A percentile compares a stretch with the other conserved stretches of the same genome.
These are phyloP conservation scores for Gloeopeniophorella convolvens DNA, from an alignment of 768 basidiomycete species.

Conservation along the genomic window DNA sequence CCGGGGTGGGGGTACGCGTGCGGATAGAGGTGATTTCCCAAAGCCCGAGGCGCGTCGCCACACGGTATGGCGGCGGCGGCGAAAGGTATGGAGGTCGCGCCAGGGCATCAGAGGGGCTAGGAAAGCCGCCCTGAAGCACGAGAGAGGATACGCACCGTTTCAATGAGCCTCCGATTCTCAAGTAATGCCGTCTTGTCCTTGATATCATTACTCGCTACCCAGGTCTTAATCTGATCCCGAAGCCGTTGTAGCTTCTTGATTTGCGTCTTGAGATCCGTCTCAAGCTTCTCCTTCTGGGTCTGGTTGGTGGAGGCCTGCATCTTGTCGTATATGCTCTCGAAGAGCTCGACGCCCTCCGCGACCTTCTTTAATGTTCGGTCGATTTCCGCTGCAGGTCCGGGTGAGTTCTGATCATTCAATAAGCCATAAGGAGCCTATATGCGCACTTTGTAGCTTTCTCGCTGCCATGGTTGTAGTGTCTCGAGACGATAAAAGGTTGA, in stretches of 20 bases:
- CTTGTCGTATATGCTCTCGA: conserved; percentile 96
- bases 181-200: conserved; percentile 93
- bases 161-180: conserved; percentile 93
- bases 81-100: neutral
- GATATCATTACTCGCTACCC: conserved; percentile 96
- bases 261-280: conserved; percentile 93
- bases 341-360: conserved; percentile 88
- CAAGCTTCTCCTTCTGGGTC: conserved; percentile 98
- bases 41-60: neutral
- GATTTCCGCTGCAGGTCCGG: conserved; percentile 74
- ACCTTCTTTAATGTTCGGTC: conserved; percentile 99
- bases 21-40: neutral
- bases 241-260: conserved; percentile 91
- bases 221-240: conserved; percentile 88
- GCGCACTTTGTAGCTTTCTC: conserved; percentile 78
- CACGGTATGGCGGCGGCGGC: too few species aligned
- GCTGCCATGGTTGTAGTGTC: conserved; percentile 62
- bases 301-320: conserved; percentile 94
- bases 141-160: conserved; percentile 64
- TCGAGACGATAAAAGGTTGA: conserved; percentile 10
- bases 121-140: neutral
- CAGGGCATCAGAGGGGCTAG: neutral
- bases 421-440: neutral
- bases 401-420: neutral
- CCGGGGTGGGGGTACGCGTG: neutral